Conservation (phyloP, 192 early-diverging fungal species). For the Backusella luteola region DNA sequence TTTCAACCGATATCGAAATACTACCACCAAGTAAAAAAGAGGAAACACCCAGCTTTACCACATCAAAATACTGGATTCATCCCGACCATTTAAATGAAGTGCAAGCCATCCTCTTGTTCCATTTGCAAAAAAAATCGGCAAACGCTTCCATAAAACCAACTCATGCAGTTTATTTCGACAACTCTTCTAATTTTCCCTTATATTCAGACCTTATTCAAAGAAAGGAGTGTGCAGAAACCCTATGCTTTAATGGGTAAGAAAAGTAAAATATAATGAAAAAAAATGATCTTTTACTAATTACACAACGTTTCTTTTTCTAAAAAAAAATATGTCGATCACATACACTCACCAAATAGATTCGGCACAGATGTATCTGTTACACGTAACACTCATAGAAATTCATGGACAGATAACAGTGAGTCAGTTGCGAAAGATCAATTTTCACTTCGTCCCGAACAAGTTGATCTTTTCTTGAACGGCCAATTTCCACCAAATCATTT, state of each 20-base stretch:
- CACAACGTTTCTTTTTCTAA: neutral
- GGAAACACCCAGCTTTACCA: neutral
- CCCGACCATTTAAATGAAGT: slow-evolving; percentile 87
- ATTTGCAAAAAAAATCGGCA: slow-evolving; percentile 53
- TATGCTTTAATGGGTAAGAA: slow-evolving; percentile 5
- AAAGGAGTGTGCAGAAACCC: neutral
- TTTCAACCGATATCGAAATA: neutral
- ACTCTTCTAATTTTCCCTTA: neutral
- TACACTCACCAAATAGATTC: neutral
- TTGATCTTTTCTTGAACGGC: neutral
- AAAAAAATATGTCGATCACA: too few species aligned
- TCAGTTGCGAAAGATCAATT: neutral
- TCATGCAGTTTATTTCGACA: slow-evolving; percentile 8
- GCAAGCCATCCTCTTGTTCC: slow-evolving; percentile 80
- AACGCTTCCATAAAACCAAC: slow-evolving; percentile 54
- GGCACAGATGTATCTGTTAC: neutral
- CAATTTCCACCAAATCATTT: neutral
- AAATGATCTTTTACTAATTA: neutral
- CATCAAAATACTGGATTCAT: slow-evolving; percentile 82
- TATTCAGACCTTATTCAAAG: slow-evolving; percentile 8
- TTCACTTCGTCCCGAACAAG: neutral
- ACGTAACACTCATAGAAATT: neutral
- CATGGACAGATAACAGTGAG: neutral
- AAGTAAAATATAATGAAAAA: neutral
- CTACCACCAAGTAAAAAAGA: neutral